Base-by-base conservation (phyloP, 1,139 yeast genomes). In the Taphrina wiesneri region DNA sequence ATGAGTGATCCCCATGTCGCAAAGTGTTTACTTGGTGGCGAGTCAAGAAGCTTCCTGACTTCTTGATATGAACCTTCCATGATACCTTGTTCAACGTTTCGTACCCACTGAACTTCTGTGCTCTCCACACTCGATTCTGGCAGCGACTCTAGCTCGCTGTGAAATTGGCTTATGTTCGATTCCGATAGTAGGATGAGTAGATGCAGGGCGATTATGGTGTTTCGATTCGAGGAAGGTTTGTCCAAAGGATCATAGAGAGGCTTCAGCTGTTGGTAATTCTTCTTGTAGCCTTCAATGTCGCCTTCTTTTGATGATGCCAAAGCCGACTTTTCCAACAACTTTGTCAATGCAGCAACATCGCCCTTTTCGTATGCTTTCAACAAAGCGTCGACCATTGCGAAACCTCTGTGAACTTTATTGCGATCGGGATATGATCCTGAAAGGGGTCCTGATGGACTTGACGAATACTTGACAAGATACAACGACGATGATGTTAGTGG, bases 51-150 rank as follows among this genome's bases (percentile, higher is more conserved):
- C 72, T 86, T 87, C 89, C 96, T 89, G 65, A 93, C 93, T 77
- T 90, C 90, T 76, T 90, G 95, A 77, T 92, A 93, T 70, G 93
- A 88, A 56, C 99, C 99, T 76, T 93, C 99, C 89, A 93, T 91
- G 71, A 93, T 83, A 86, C 96, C 90, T 72, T 90, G 87, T 76
- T 93, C 99, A 71, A 93, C 85, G 72, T 86, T 85, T 67, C 93
- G 86, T 30, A 99, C 98, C 76, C 91, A 91, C 65, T 85, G 83
- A 71, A 93, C 80, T 75, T 79, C 85, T 67, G 78, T 76, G 45
- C 78, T 77, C 70, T 86, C 90, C 56, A 85, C 81, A 72, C 84
- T 86, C 62, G 83, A 78, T 64, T 81, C 80, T 70, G 80, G 79
- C 71, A 92, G 82, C 69, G 81, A 81, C 76, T 93, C 98, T 70